Conservation (phyloP, 768 basidiomycete genomes). For the Trametes cinnabarina region DNA sequence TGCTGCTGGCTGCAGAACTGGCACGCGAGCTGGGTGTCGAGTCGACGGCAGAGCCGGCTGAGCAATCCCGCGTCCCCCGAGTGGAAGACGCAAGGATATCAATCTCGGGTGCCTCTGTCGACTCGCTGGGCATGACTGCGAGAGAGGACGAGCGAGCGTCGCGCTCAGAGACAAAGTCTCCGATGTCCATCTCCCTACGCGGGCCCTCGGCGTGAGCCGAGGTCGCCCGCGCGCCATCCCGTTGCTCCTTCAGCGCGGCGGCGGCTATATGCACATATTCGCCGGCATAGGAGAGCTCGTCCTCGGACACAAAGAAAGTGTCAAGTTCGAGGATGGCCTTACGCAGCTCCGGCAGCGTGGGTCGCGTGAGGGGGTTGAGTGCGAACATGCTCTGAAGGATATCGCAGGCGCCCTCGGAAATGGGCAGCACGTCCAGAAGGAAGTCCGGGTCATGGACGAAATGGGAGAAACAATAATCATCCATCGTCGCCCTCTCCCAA, state of each 20-base stretch:
- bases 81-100: not conserved
- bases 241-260: not conserved
- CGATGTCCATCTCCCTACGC: conserved; percentile 10
- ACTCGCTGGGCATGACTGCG: not conserved
- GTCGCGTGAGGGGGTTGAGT: conserved; percentile 58
- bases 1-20: conserved; percentile 5
- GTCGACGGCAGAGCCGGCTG: conserved; percentile 15
- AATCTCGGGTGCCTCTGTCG: conserved; percentile 10
- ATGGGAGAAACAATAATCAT: conserved; percentile 45
- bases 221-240: conserved; percentile 3
- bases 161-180: not conserved
- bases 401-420: conserved; percentile 45
- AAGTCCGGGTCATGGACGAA: conserved; percentile 56
- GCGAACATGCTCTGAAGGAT: conserved; percentile 58
- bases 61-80: conserved; percentile 9
- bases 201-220: conserved; percentile 1
- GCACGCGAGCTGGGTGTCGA: conserved; percentile 9
- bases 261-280: conserved; percentile 27
- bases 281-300: conserved; percentile 39
- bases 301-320: conserved; percentile 58
- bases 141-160: conserved; percentile 2
- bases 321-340: conserved; percentile 52
- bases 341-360: conserved; percentile 60
- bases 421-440: conserved; percentile 47
- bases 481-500: conserved; percentile 50